Percentiles rank a stretch among this genome's conserved stretches.
These are phyloP conservation scores for Aureobasidium pullulans DNA, from an alignment of 2,329 filamentous ascomycete species.

Conservation along the genomic window DNA sequence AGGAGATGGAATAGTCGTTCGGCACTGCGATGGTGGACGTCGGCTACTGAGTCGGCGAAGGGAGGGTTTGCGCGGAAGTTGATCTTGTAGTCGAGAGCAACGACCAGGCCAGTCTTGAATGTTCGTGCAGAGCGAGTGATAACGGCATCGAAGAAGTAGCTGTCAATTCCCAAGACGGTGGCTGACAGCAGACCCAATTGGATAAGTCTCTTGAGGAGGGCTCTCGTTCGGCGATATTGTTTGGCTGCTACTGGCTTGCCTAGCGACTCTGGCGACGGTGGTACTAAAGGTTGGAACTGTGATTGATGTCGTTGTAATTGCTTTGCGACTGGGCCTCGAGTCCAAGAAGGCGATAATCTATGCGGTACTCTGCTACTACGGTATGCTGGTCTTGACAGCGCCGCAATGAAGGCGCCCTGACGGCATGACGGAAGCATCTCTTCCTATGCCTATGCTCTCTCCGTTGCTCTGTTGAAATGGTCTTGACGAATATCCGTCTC, in stretches of 20 bases:
- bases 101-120: constrained; percentile 68
- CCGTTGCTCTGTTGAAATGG: not conserved
- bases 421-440: constrained; percentile 13
- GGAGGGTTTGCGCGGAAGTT: constrained; percentile 81
- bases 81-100: constrained; percentile 90
- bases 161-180: constrained; percentile 61
- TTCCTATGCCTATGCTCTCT: not conserved
- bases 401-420: not conserved
- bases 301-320: constrained; percentile 16
- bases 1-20: constrained; percentile 75
- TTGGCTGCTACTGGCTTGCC: constrained; percentile 65
- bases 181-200: constrained; percentile 55
- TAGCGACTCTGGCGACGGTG: constrained; percentile 71
- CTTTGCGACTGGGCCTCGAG: not conserved
- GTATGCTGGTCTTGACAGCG: not conserved
- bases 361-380: not conserved
- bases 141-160: constrained; percentile 68
- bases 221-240: constrained; percentile 61
- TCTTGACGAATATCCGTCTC: not conserved
- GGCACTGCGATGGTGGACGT: constrained; percentile 77
- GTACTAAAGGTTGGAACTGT: constrained; percentile 42
- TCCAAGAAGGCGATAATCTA: constrained; percentile 8
- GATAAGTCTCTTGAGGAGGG: constrained; percentile 69
- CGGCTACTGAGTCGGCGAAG: constrained; percentile 63
- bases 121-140: constrained; percentile 73